Evolutionary conservation across 208 protist species (phyloP).

Genomic region (Crithidia mellificae): DNA sequence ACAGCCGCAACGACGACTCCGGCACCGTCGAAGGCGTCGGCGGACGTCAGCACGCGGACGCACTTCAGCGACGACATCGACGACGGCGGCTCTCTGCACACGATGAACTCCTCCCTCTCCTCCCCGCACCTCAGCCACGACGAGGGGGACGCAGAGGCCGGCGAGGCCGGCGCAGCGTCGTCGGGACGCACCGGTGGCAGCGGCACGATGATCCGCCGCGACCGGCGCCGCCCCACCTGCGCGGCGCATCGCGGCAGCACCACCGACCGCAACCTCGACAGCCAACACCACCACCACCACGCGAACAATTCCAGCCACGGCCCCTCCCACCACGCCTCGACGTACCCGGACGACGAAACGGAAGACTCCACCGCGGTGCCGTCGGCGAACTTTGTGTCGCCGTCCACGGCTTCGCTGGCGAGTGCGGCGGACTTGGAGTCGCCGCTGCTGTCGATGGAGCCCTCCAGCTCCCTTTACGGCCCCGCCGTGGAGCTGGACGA

Average conservation of each 20-base stretch:
- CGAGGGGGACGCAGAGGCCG: neutral
- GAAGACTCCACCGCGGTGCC: constrained; percentile 14
- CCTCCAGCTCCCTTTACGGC: neutral
- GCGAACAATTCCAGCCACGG: too few relatives aligned
- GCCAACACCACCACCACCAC: too few relatives aligned
- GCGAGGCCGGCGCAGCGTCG: too few relatives aligned
- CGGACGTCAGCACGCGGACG: neutral
- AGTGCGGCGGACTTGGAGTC: neutral
- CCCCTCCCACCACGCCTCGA: neutral
- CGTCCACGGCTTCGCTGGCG: constrained; percentile 5
- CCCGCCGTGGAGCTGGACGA: neutral
- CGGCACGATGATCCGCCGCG: neutral
- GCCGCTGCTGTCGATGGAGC: neutral
- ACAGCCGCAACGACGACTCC: neutral
- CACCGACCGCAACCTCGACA: neutral
- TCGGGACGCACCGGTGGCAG: constrained; percentile 2
- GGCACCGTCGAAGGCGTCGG: neutral
- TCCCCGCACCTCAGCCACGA: neutral
- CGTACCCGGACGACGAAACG: neutral
- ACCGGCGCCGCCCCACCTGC: neutral
- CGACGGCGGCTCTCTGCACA: constrained; percentile 24
- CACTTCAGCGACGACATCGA: neutral
- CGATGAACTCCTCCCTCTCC: constrained; percentile 30
- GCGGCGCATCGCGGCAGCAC: neutral
- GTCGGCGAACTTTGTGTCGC: constrained; percentile 11